phyloP scores from a whole-genome alignment of 2,329 filamentous ascomycete species.

The Fusarium liriodendri region DNA sequence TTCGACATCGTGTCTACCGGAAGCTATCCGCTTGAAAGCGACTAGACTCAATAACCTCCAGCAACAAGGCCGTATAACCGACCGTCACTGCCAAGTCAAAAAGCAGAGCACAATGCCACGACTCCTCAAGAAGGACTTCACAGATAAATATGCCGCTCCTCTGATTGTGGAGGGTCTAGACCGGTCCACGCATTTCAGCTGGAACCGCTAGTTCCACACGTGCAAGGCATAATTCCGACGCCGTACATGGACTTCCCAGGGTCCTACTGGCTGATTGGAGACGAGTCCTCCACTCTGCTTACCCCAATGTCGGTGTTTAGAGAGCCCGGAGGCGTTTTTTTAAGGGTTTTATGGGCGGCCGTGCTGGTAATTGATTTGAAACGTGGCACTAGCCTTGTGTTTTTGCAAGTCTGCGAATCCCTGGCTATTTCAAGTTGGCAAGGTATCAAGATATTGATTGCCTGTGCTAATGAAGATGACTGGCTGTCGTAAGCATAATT shows the following conservation, averaged over 20 bases:
- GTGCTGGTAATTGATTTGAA: background rate
- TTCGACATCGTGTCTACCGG: slow-evolving; percentile 7
- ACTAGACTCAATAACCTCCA: background rate
- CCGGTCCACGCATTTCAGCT: slow-evolving; percentile 36
- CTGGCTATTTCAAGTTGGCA: background rate
- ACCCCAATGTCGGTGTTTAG: background rate
- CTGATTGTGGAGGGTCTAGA: slow-evolving; percentile 15
- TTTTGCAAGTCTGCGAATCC: background rate
- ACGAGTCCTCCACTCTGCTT: slow-evolving; percentile 12
- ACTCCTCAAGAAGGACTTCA: background rate
- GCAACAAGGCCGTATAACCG: background rate
- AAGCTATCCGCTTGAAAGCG: background rate
- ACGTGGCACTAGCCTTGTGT: background rate
- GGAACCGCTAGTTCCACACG: slow-evolving; percentile 24
- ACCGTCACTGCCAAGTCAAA: background rate
- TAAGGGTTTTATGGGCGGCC: background rate
- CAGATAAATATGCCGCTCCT: slow-evolving; percentile 8
- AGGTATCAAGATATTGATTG: too few relatives aligned
- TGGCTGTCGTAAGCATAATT: background rate
- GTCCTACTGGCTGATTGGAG: slow-evolving; percentile 1
- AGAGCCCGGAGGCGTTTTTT: background rate
- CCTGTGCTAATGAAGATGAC: background rate
- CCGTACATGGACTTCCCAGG: background rate
- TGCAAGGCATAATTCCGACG: slow-evolving; percentile 21
- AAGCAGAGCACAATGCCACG: background rate